Evolutionary conservation across 2,329 filamentous ascomycete genomes (phyloP).

Genomic region (Biscogniauxia marginata): DNA sequence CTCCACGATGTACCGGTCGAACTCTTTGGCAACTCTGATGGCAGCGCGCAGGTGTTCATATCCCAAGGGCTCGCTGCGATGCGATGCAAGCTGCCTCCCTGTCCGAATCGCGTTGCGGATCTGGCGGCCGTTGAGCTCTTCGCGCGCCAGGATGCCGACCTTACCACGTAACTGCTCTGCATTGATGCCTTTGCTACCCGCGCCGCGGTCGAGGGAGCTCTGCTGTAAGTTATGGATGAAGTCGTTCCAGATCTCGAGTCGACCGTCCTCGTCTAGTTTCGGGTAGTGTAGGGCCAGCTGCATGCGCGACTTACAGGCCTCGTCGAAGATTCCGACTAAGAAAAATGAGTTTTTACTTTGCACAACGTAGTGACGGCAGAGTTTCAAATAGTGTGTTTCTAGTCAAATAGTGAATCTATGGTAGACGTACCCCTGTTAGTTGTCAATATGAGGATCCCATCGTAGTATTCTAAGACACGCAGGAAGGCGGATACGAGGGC

Average conservation of each 20-base stretch:
- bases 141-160: constrained; percentile 1
- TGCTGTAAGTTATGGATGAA: too few species aligned
- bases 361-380: too few species aligned
- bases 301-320: constrained; percentile 1
- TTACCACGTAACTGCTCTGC: not conserved
- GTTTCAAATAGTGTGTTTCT: too few species aligned
- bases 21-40: too few species aligned
- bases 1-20: too few species aligned
- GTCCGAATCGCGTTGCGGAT: constrained; percentile 1
- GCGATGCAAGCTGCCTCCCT: too few species aligned
- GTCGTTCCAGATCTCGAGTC: not conserved
- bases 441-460: constrained; percentile 1
- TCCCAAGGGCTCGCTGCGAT: too few species aligned
- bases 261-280: not conserved
- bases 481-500: constrained; percentile 32
- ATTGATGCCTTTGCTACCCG: not conserved
- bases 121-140: constrained; percentile 5
- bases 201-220: too few species aligned
- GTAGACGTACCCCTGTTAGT: not conserved
- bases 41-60: too few species aligned
- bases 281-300: not conserved
- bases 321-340: constrained; percentile 2
- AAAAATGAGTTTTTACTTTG: too few species aligned
- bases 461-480: constrained; percentile 24
- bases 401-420: too few species aligned